Evolutionary conservation across 768 basidiomycete genomes (phyloP).

Genomic region (Candolleomyces eurysporus): DNA sequence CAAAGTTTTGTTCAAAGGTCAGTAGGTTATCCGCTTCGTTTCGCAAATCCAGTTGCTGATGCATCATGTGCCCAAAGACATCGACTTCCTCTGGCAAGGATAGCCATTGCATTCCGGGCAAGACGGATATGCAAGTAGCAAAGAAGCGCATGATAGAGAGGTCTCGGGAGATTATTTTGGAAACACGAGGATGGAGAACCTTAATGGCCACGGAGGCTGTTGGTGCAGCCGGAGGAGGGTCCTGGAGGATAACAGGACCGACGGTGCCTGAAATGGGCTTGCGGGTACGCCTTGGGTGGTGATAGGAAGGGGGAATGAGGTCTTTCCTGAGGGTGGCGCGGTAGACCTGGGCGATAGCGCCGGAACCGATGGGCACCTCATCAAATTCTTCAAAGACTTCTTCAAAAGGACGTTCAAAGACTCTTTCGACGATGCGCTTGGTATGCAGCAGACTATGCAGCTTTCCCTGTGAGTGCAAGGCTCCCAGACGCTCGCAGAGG

Average conservation of each 20-base stretch:
- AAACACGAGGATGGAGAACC: constrained; percentile 86
- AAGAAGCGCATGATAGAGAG: constrained; percentile 95
- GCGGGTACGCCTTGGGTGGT: constrained; percentile 65
- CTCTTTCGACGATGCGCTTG: constrained; percentile 72
- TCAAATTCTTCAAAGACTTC: constrained; percentile 93
- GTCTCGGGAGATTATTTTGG: constrained; percentile 82
- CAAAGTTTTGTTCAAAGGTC: constrained; percentile 85
- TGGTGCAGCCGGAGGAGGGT: constrained; percentile 71
- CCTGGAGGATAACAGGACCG: constrained; percentile 54
- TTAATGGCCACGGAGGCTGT: constrained; percentile 93
- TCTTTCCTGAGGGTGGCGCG: constrained; percentile 81
- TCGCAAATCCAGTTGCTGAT: constrained; percentile 86
- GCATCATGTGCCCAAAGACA: constrained; percentile 97
- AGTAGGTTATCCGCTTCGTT: constrained; percentile 87
- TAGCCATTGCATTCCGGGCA: constrained; percentile 96
- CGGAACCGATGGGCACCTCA: constrained; percentile 87
- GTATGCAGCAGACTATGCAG: constrained; percentile 83
- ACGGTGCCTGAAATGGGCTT: constrained; percentile 47
- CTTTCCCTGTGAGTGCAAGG: constrained; percentile 84
- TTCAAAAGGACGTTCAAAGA: constrained; percentile 80
- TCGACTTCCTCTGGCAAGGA: constrained; percentile 93
- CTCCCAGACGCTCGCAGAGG: constrained; percentile 81
- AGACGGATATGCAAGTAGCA: constrained; percentile 66
- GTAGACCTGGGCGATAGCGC: constrained; percentile 99
- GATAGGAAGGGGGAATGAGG: constrained; percentile 82